These are phyloP conservation scores for Cystofilobasidium ferigula DNA, from an alignment of 768 basidiomycete genomes.

Conservation along the genomic window DNA sequence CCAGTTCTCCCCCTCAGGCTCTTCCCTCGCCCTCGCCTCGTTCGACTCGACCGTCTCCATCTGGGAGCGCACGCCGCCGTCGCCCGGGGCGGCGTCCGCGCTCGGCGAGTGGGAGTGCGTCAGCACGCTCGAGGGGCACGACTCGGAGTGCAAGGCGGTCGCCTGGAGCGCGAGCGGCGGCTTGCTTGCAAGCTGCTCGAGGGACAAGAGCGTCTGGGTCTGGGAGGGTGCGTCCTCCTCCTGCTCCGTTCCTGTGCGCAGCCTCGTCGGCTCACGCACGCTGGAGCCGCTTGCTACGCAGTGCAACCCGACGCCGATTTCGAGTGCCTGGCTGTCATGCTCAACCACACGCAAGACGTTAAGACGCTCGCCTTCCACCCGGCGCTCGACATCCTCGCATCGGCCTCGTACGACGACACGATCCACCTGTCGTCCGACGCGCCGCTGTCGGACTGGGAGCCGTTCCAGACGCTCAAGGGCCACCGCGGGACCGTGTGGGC, in stretches of 20 bases:
- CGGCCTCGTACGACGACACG: slow-evolving; percentile 92
- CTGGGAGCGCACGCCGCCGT: slow-evolving; percentile 59
- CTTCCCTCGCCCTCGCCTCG: slow-evolving; percentile 75
- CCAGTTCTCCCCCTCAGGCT: slow-evolving; percentile 81
- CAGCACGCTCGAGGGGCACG: slow-evolving; percentile 80
- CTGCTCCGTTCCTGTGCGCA: not conserved
- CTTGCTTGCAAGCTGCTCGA: slow-evolving; percentile 81
- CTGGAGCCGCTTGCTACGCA: too few relatives aligned
- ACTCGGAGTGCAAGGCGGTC: slow-evolving; percentile 87
- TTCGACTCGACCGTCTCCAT: slow-evolving; percentile 87
- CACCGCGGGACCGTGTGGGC: slow-evolving; percentile 88
- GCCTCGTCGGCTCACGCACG: too few relatives aligned
- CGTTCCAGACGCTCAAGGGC: slow-evolving; percentile 66
- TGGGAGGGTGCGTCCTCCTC: slow-evolving; percentile 73
- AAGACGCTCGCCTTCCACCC: slow-evolving; percentile 95
- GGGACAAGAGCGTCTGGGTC: slow-evolving; percentile 97
- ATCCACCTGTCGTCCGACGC: slow-evolving; percentile 89
- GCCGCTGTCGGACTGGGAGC: slow-evolving; percentile 87
- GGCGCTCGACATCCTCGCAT: slow-evolving; percentile 90
- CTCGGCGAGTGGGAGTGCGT: slow-evolving; percentile 84
- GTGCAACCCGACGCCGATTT: slow-evolving; percentile 87
- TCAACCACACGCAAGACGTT: slow-evolving; percentile 95
- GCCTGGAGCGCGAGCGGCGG: slow-evolving; percentile 66
- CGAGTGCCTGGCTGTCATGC: slow-evolving; percentile 85
- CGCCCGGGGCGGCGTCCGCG: slow-evolving; percentile 52